phyloP scores from a whole-genome alignment of 1,139 yeast genomes.

The Saccharomyces hybrid region DNA sequence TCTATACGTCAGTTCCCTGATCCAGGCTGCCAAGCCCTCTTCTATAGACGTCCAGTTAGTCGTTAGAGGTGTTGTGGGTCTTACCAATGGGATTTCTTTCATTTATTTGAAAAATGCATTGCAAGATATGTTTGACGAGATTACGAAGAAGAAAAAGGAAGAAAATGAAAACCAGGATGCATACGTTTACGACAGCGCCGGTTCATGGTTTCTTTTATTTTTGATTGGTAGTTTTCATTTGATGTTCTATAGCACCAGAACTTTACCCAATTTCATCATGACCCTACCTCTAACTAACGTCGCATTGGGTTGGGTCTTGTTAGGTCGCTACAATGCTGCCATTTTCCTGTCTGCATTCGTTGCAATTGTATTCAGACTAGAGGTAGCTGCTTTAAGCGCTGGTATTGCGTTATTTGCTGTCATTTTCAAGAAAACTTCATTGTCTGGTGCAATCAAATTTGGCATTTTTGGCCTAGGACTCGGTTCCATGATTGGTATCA shows the following conservation, averaged over 20 bases:
- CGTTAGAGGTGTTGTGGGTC: conserved; percentile 48
- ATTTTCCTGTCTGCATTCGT: conserved; percentile 53
- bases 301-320: conserved; percentile 46
- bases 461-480: conserved; percentile 46
- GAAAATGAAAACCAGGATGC: conserved; percentile 9
- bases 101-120: conserved; percentile 31
- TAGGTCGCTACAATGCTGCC: conserved; percentile 45
- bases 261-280: conserved; percentile 71
- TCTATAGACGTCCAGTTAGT: conserved; percentile 43
- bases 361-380: conserved; percentile 66
- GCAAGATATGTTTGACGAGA: conserved; percentile 17
- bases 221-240: conserved; percentile 69
- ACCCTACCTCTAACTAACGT: conserved; percentile 66
- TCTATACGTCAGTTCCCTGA: conserved; percentile 14
- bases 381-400: conserved; percentile 55
- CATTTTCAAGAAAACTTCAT: conserved; percentile 40
- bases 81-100: conserved; percentile 39
- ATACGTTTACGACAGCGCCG: conserved; percentile 24
- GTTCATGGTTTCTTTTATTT: conserved; percentile 55
- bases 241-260: conserved; percentile 66
- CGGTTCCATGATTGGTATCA: conserved; percentile 46
- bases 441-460: conserved; percentile 35
- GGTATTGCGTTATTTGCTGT: conserved; percentile 39
- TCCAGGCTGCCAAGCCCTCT: conserved; percentile 13
- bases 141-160: conserved; percentile 9